A percentile compares a stretch with the other conserved stretches of the same genome.
These are phyloP conservation scores for Trichoderma semiorbis DNA, from an alignment of 2,329 filamentous ascomycete species.

Conservation along the genomic window DNA sequence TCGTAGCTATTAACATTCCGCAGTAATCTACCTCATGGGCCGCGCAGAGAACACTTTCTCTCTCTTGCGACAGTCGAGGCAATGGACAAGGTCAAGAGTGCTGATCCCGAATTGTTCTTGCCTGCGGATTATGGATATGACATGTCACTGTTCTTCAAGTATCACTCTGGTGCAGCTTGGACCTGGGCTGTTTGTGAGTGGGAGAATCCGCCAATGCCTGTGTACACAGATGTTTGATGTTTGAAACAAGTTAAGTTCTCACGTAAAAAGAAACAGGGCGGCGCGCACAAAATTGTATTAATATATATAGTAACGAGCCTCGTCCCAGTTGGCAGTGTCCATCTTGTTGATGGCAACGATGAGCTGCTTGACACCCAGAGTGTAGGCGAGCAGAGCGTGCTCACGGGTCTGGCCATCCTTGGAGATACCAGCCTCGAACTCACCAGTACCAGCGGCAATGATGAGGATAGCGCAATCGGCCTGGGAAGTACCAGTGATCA, in stretches of 20 bases:
- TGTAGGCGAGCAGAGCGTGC: slow-evolving; percentile 99
- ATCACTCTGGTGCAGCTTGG: slow-evolving; percentile 38
- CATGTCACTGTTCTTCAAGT: slow-evolving; percentile 33
- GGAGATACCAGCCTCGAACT: slow-evolving; percentile 99
- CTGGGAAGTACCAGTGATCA: slow-evolving; percentile 99
- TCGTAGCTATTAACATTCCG: background rate
- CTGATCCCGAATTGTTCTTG: slow-evolving; percentile 33
- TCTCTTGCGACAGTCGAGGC: slow-evolving; percentile 55
- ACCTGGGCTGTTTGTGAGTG: slow-evolving; percentile 35
- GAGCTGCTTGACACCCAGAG: slow-evolving; percentile 99
- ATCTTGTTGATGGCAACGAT: slow-evolving; percentile 99
- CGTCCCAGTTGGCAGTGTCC: slow-evolving; percentile 98
- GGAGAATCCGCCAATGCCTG: slow-evolving; percentile 34
- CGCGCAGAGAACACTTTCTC: slow-evolving; percentile 51
- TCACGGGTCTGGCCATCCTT: slow-evolving; percentile 99
- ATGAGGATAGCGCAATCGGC: slow-evolving; percentile 99
- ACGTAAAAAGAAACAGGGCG: no score
- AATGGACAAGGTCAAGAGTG: slow-evolving; percentile 43
- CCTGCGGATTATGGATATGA: slow-evolving; percentile 37
- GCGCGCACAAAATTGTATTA: no score
- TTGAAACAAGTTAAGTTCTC: background rate
- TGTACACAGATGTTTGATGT: slow-evolving; percentile 32
- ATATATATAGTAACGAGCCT: slow-evolving; percentile 69
- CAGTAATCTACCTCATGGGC: slow-evolving; percentile 32
- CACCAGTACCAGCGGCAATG: slow-evolving; percentile 99